Percentiles rank a stretch among this genome's conserved stretches.
These are phyloP conservation scores for Neoboletus subvelutipes DNA, from an alignment of 768 basidiomycete species.

Conservation along the genomic window DNA sequence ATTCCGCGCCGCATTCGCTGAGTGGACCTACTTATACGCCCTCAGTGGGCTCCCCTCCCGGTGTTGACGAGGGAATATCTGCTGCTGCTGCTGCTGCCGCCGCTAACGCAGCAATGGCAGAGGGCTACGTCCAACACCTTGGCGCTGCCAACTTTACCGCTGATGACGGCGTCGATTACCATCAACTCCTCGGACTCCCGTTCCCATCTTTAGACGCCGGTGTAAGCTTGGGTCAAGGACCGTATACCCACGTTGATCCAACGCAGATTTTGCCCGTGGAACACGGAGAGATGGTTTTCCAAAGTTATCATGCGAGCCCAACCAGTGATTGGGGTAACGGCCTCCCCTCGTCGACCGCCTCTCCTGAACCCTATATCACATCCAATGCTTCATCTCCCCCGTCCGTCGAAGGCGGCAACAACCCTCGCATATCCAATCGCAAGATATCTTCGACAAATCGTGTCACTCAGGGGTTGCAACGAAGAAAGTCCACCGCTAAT, in stretches of 20 bases:
- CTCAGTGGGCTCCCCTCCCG: conserved; percentile 31
- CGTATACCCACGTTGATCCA: conserved; percentile 86
- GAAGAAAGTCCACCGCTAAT: conserved; percentile 46
- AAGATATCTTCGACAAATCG: conserved; percentile 70
- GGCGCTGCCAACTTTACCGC: conserved; percentile 49
- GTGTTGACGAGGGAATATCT: conserved; percentile 53
- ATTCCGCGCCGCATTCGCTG: conserved; percentile 32
- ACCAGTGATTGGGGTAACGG: conserved; percentile 83
- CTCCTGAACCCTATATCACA: conserved; percentile 69
- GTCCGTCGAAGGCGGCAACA: conserved; percentile 52
- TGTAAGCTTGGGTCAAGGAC: conserved; percentile 40
- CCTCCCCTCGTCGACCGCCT: conserved; percentile 66
- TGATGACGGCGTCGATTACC: conserved; percentile 65
- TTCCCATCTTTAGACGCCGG: conserved; percentile 54
- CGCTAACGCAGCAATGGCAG: conserved; percentile 68
- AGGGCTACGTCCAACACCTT: conserved; percentile 63
- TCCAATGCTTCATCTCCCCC: conserved; percentile 76
- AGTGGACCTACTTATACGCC: conserved; percentile 37
- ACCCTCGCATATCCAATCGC: conserved; percentile 39
- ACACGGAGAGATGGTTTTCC: conserved; percentile 40
- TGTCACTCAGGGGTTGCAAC: conserved; percentile 52
- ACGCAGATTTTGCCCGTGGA: conserved; percentile 73
- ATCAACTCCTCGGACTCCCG: conserved; percentile 61
- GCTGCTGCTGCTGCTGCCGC: conserved; percentile 62
- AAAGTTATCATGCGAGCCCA: conserved; percentile 69